phyloP scores from a whole-genome alignment of 225 moss, liverwort and hornwort species.

The Bryoerythrophyllum caledonicum region DNA sequence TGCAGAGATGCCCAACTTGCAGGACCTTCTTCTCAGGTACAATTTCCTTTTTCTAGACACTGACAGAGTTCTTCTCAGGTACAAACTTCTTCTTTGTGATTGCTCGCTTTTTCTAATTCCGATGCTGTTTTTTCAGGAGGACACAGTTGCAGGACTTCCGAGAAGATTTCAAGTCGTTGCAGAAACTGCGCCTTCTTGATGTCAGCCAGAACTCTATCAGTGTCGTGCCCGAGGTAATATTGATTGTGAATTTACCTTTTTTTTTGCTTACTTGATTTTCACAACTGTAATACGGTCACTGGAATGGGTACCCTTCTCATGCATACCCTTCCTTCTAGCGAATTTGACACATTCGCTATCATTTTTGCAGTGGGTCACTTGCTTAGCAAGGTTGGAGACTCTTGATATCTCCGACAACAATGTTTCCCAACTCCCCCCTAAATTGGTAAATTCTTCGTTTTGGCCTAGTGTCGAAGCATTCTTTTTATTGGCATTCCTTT shows the following conservation, averaged over 20 bases:
- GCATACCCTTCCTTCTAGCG: background rate
- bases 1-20: constrained; percentile 60
- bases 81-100: too few relatives aligned
- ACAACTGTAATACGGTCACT: background rate
- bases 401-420: constrained; percentile 78
- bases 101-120: constrained; percentile 1
- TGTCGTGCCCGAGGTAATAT: constrained; percentile 57
- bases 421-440: constrained; percentile 59
- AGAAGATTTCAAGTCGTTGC: constrained; percentile 61
- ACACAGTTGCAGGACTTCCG: constrained; percentile 69
- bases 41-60: background rate
- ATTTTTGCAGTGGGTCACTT: constrained; percentile 45
- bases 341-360: background rate
- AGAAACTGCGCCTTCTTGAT: constrained; percentile 61
- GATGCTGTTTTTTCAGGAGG: constrained; percentile 43
- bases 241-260: background rate
- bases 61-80: constrained; percentile 20
- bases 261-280: background rate
- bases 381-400: constrained; percentile 56
- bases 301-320: background rate
- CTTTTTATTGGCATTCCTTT: too few relatives aligned
- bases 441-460: constrained; percentile 45
- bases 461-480: background rate
- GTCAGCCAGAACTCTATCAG: constrained; percentile 74
- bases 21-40: constrained; percentile 73